Evolutionary conservation across 768 basidiomycete genomes (phyloP), one percentile per base, ranked within the genome.

Genomic region (Mycena alexandri): DNA sequence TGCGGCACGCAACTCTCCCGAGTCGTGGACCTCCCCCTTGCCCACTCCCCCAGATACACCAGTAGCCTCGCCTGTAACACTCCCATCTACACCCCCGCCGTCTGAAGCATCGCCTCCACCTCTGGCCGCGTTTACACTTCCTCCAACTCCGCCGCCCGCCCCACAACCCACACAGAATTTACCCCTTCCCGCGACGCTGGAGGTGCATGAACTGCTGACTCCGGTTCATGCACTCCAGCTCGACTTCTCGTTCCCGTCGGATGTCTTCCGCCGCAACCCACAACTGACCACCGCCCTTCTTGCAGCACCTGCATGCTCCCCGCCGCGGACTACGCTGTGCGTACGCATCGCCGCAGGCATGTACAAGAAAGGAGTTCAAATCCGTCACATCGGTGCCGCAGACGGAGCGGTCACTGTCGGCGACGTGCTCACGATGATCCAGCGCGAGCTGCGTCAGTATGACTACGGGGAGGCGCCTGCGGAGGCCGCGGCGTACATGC

Each of bases 221-320:
- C 44, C 65, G 4, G 50, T 33, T 2, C 47, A 51, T 11, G 54
- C 66, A 2, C 54, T 67, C 17, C 52, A 54, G 41, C 66, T 67
- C 29, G 59, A 67, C 53, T 46, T 67, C 53, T 67, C 66, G 19
- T 67, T 67, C 60, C 66, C 66, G 0, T 67, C 66, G 24, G 60
- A 43, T 1, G 59, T 59, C n/a, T 67, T 67, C 60, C 46, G 60
- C 3, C 21, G 11, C 11, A 67, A 67, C 46, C 60, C 66, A 9
- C 59, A 61, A 29, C 44, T 61, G 9, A 67, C 59, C 0, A 22
- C 47, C 46, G 22, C 29, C 1, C 60, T 67, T 5, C 47, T 67
- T 12, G 11, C 33, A n/a, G 33, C 42, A 2, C 57, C 54, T 1
- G 66, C 66, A 7, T 67, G 60, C 38, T 42, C 22, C 1, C 59